Percentiles rank a stretch among this genome's conserved stretches.
phyloP scores from a whole-genome alignment of 169 alveolate species.

The Plasmodium adleri region DNA sequence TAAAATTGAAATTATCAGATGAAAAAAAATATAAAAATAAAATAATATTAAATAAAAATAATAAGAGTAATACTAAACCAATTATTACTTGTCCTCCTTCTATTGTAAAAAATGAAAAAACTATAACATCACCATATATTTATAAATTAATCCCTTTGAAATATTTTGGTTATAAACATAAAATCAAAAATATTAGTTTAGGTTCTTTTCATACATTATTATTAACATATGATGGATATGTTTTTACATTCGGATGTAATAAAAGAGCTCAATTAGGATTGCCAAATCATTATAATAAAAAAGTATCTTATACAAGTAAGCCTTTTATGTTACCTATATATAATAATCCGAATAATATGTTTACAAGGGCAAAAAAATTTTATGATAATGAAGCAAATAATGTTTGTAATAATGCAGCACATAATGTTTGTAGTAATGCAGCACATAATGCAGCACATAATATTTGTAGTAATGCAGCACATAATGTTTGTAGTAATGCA shows the following conservation, averaged over 20 bases:
- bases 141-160: slow-evolving; percentile 38
- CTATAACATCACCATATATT: slow-evolving; percentile 35
- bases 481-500: neutral
- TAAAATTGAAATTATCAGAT: neutral
- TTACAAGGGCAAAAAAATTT: neutral
- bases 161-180: slow-evolving; percentile 53
- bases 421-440: neutral
- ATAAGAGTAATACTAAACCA: neutral
- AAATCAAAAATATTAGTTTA: slow-evolving; percentile 53
- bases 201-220: slow-evolving; percentile 53
- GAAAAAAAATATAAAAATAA: neutral
- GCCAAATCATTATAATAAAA: slow-evolving; percentile 26
- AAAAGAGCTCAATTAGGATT: slow-evolving; percentile 50
- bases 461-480: neutral
- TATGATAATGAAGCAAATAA: neutral
- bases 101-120: slow-evolving; percentile 9
- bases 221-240: slow-evolving; percentile 44
- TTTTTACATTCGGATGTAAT: slow-evolving; percentile 67
- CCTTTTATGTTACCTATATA: slow-evolving; percentile 38
- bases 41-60: no score
- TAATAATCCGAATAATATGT: neutral
- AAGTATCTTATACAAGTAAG: slow-evolving; percentile 53
- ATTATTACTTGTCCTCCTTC: neutral
- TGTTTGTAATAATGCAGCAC: neutral
- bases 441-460: neutral